Conservation (phyloP, 2,329 filamentous ascomycete genomes). For the Cladosporium sp. region DNA sequence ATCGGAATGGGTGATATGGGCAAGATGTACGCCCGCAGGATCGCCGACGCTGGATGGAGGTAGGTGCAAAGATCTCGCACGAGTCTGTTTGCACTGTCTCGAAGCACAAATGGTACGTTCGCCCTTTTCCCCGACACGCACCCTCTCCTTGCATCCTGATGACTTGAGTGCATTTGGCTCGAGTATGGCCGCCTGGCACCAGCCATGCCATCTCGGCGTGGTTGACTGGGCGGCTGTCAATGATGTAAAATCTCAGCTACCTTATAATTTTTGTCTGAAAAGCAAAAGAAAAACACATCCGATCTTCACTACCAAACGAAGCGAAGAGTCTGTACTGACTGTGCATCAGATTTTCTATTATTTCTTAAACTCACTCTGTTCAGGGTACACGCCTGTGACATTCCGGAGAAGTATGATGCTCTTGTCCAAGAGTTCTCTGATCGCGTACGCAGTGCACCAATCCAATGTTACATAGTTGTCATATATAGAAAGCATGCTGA, state of each 20-base stretch:
- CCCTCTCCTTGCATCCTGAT: constrained; percentile 59
- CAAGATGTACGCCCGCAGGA: constrained; percentile 88
- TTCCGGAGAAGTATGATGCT: constrained; percentile 77
- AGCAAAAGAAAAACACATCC: constrained; percentile 11
- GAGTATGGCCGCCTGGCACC: constrained; percentile 70
- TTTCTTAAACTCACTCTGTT: constrained; percentile 3
- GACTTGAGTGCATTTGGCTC: constrained; percentile 99
- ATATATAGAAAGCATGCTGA: constrained; percentile 35
- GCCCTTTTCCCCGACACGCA: constrained; percentile 12
- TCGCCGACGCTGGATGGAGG: constrained; percentile 95
- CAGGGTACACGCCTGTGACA: constrained; percentile 93
- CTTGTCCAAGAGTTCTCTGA: constrained; percentile 75
- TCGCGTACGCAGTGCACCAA: constrained; percentile 62
- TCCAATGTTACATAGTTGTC: constrained; percentile 18
- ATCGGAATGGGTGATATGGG: constrained; percentile 99
- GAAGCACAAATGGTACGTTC: constrained; percentile 30
- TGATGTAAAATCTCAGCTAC: constrained; percentile 99
- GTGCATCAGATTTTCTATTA: constrained; percentile 10
- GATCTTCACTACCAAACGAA: constrained; percentile 8
- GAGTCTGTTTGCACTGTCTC: constrained; percentile 10
- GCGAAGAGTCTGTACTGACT: constrained; percentile 13
- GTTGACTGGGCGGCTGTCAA: constrained; percentile 58
- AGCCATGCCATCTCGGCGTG: constrained; percentile 68
- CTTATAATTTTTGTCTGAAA: constrained; percentile 88
- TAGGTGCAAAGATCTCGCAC: constrained; percentile 45